Percentiles rank a stretch among this genome's conserved stretches.
These are phyloP conservation scores for Tubosaeta sp. DNA, from an alignment of 768 basidiomycete species.

Conservation along the genomic window DNA sequence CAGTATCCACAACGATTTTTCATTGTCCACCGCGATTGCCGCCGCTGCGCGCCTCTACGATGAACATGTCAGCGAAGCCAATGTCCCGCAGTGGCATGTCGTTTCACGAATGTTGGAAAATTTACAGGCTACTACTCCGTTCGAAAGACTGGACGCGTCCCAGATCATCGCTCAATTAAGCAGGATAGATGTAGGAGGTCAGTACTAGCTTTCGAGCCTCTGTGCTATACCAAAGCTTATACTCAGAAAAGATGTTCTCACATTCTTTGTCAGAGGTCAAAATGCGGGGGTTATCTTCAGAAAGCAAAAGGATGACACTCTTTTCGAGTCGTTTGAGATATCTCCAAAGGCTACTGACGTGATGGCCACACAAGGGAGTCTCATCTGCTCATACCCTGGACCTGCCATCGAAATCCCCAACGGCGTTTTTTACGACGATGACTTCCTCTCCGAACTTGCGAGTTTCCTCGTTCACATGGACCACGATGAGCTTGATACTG, in stretches of 20 bases:
- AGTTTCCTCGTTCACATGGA: conserved; percentile 34
- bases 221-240: background rate
- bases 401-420: conserved; percentile 37
- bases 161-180: background rate
- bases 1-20: conserved; percentile 18
- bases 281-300: conserved; percentile 44
- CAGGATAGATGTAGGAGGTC: conserved; percentile 24
- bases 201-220: background rate
- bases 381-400: conserved; percentile 42
- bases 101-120: conserved; percentile 26
- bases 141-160: background rate
- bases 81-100: background rate
- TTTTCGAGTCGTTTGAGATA: conserved; percentile 35
- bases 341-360: conserved; percentile 32
- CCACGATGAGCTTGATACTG: conserved; percentile 23
- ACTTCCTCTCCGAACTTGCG: conserved; percentile 34
- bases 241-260: conserved; percentile 31
- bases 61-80: background rate
- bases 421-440: conserved; percentile 2
- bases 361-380: conserved; percentile 29
- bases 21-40: conserved; percentile 20
- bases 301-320: conserved; percentile 10
- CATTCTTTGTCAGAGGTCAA: conserved; percentile 39
- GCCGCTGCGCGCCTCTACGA: conserved; percentile 11
- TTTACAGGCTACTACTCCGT: background rate